Conservation (phyloP, 768 basidiomycete genomes). For the Suillus decipiens region DNA sequence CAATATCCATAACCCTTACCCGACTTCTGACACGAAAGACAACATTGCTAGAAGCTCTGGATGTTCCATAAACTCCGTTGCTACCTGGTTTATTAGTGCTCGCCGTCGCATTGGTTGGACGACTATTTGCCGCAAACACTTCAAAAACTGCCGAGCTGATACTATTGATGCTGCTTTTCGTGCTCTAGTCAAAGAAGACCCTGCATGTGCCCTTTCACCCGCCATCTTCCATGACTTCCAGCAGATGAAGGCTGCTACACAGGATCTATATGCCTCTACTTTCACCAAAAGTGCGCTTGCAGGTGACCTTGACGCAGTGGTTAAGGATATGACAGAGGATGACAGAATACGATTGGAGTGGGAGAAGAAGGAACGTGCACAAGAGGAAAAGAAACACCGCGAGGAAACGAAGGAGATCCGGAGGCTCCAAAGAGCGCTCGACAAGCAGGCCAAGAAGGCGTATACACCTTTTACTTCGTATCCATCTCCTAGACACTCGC, state of each 20-base stretch:
- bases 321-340: slow-evolving; percentile 30
- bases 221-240: slow-evolving; percentile 27
- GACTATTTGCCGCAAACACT: slow-evolving; percentile 31
- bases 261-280: slow-evolving; percentile 31
- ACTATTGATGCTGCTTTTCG: slow-evolving; percentile 31
- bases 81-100: slow-evolving; percentile 49
- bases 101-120: slow-evolving; percentile 60
- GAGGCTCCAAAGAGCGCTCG: slow-evolving; percentile 1
- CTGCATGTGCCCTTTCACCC: no score
- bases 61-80: slow-evolving; percentile 33
- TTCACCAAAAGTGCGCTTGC: slow-evolving; percentile 31
- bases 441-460: slow-evolving; percentile 1
- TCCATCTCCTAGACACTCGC: slow-evolving; percentile 21
- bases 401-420: slow-evolving; percentile 13
- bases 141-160: slow-evolving; percentile 26
- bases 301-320: slow-evolving; percentile 27
- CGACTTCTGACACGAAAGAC: slow-evolving; percentile 32
- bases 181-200: no score
- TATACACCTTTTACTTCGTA: slow-evolving; percentile 7
- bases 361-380: slow-evolving; percentile 19
- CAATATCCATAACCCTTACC: slow-evolving; percentile 57
- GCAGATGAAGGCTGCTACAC: slow-evolving; percentile 28
- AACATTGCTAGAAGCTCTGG: slow-evolving; percentile 29
- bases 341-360: neutral
- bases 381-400: neutral